These are phyloP conservation scores for Xylaria sp. DNA, from an alignment of 2,329 filamentous ascomycete species.

Conservation along the genomic window DNA sequence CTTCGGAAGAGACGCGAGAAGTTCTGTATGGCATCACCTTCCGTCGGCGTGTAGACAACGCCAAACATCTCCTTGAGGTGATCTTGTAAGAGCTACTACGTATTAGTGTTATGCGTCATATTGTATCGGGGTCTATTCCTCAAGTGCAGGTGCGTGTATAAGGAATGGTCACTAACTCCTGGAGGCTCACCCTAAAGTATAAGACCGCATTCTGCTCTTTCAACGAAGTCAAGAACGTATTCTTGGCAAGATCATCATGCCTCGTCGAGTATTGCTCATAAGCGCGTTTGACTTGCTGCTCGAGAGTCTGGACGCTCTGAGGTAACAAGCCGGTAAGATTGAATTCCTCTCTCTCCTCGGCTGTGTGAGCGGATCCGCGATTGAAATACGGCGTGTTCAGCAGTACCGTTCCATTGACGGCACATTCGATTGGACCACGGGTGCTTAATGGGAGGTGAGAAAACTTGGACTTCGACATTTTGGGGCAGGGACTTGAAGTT, in stretches of 20 bases:
- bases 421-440: conserved; percentile 60
- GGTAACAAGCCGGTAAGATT: conserved; percentile 79
- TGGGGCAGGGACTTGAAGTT: conserved; percentile 21
- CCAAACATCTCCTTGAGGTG: conserved; percentile 89
- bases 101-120: neutral
- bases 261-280: conserved; percentile 80
- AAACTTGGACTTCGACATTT: conserved; percentile 51
- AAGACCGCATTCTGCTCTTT: conserved; percentile 87
- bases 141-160: too few relatives aligned
- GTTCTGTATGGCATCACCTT: conserved; percentile 87
- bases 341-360: conserved; percentile 75
- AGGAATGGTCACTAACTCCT: too few relatives aligned
- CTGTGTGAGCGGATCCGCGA: conserved; percentile 82
- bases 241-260: conserved; percentile 77
- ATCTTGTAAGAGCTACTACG: conserved; percentile 72
- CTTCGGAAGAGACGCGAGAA: conserved; percentile 81
- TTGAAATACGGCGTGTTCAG: conserved; percentile 77
- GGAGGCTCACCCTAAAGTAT: conserved; percentile 71
- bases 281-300: conserved; percentile 79
- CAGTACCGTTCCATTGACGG: conserved; percentile 62
- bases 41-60: conserved; percentile 90
- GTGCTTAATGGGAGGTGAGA: conserved; percentile 60
- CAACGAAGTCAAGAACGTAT: conserved; percentile 86
- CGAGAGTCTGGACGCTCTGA: conserved; percentile 75
- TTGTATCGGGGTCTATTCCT: too few relatives aligned